A percentile compares a stretch with the other conserved stretches of the same genome.
Conservation (phyloP, 352 stramenopile species). For the Elongisporangium senticosum region DNA sequence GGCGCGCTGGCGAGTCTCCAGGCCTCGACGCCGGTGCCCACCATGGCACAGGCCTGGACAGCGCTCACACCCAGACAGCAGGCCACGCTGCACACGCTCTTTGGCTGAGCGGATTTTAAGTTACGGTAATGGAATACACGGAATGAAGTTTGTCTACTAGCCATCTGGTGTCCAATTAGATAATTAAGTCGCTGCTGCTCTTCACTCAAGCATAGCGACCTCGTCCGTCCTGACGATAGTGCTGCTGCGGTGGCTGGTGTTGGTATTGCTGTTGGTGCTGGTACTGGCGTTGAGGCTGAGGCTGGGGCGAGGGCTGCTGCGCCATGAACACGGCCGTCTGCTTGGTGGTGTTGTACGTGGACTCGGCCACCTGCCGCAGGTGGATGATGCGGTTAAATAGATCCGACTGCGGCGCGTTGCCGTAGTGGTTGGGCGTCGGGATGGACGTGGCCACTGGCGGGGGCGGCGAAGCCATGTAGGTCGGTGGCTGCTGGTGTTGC, state of each 20-base stretch:
- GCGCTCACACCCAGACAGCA: constrained; percentile 45
- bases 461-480: constrained; percentile 7
- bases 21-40: constrained; percentile 35
- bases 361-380: constrained; percentile 39
- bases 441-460: constrained; percentile 7
- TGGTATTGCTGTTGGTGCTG: no score
- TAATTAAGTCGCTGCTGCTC: neutral
- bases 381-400: constrained; percentile 35
- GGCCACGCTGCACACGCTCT: constrained; percentile 57
- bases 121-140: neutral
- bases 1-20: constrained; percentile 43
- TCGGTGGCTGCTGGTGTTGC: neutral
- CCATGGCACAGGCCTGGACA: constrained; percentile 60
- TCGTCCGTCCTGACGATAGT: neutral
- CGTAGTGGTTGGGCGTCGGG: neutral
- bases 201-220: neutral
- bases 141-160: neutral
- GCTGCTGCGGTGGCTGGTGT: neutral
- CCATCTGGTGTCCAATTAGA: neutral
- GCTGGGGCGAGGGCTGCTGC: constrained; percentile 9
- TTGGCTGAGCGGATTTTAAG: constrained; percentile 23
- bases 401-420: constrained; percentile 5
- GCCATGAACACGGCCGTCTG: constrained; percentile 45
- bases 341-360: constrained; percentile 38
- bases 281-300: neutral